These are phyloP conservation scores for Phialophora macrospora DNA, from an alignment of 2,329 filamentous ascomycete genomes.

Conservation along the genomic window DNA sequence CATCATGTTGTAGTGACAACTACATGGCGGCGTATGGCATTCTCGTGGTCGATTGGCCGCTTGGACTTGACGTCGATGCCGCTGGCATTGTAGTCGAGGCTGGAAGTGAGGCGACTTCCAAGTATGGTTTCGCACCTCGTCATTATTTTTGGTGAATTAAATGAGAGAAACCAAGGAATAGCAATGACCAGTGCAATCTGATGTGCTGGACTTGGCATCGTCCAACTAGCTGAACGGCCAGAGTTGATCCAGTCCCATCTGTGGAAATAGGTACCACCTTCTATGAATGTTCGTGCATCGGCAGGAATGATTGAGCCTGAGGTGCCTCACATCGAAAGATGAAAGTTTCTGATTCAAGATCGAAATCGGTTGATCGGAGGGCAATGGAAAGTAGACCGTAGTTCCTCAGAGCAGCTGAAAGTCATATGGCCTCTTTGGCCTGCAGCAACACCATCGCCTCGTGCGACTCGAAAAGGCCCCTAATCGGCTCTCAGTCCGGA, in stretches of 20 bases:
- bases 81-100: slow-evolving; percentile 43
- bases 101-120: slow-evolving; percentile 40
- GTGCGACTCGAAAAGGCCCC: not conserved
- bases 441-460: not conserved
- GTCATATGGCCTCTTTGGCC: not conserved
- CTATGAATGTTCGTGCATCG: not conserved
- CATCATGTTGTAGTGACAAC: slow-evolving; percentile 37
- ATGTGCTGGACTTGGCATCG: not conserved
- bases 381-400: not conserved
- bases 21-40: slow-evolving; percentile 41
- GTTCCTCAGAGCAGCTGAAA: not conserved
- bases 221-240: not conserved
- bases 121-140: slow-evolving; percentile 40
- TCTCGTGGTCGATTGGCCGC: slow-evolving; percentile 43
- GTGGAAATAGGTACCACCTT: not conserved
- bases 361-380: too few relatives aligned
- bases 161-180: too few relatives aligned
- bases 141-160: too few relatives aligned
- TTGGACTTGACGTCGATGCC: slow-evolving; percentile 42
- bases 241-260: not conserved
- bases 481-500: too few relatives aligned
- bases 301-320: not conserved
- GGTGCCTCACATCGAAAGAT: not conserved
- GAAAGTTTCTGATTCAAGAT: too few relatives aligned
- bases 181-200: not conserved